Evolutionary conservation across 164 flowering plant genomes (phyloP), one percentile per base, ranked within the genome.

Genomic region (Vitis labrusca): DNA sequence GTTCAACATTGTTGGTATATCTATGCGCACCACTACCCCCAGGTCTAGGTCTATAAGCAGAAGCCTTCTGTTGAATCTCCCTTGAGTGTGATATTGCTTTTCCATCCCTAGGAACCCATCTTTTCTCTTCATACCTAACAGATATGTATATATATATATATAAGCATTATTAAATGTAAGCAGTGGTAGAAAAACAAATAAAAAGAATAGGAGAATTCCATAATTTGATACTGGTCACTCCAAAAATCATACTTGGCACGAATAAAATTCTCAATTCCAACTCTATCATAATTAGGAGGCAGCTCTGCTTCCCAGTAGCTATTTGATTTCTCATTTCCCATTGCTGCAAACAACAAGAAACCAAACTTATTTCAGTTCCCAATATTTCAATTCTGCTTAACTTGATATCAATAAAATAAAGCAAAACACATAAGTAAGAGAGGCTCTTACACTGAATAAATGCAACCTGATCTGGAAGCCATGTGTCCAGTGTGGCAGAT

Each of bases 271-370:
- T 91, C 91, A 65, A 82, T 88, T 55, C 84, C 85, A 78, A 74
- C 82, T 79, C 88, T 78, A 56, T 85, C 83, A 64, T 74, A 88
- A 73, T 85, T 73, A 29, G 88, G 85, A 55, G 92, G 92, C 70
- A 91, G 59, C 73, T 89, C 91, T 69, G 97, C 91, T 79, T 89
- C 94, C 94, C 97, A 91, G 73, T 83, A 88, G 65, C 78, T 77
- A 74, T 91, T 91, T 63, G 97, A 80, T 76, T 81, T 91, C 72
- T 76, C 88, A 75, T 91, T 89, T 68, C 92, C 90, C 88, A 87
- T 85, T 19, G 90, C 97, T 91, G 74, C 27, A 61, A 71, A 17
- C 29, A 54, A 66, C 14, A 77, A 63, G 10, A 37, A 47, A 66
- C 10, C 63, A 50, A 37, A 52, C 63, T 30, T 13, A 51, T 0